phyloP scores from a whole-genome alignment of 108 stramenopile genomes.

The Licmophora abbreviata region DNA sequence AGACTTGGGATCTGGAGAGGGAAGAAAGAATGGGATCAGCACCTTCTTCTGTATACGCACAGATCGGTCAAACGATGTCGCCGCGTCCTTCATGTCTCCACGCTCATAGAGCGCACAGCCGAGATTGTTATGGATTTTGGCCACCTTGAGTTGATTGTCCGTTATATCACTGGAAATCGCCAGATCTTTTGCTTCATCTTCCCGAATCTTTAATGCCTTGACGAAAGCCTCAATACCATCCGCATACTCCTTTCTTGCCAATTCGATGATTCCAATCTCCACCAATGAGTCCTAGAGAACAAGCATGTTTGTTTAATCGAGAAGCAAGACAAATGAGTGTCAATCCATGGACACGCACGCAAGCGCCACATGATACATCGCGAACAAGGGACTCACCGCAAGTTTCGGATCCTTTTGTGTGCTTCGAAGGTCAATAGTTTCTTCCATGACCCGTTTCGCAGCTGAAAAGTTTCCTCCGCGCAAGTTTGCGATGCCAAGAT shows the following conservation, averaged over 20 bases:
- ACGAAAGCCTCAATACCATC: constrained; percentile 36
- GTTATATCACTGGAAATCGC: constrained; percentile 8
- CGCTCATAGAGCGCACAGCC: constrained; percentile 56
- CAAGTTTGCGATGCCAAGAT: constrained; percentile 53
- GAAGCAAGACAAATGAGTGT: not conserved
- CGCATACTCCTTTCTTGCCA: constrained; percentile 47
- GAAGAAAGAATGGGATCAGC: constrained; percentile 21
- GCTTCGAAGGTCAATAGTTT: constrained; percentile 52
- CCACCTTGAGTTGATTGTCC: constrained; percentile 39
- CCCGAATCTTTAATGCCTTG: constrained; percentile 36
- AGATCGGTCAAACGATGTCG: constrained; percentile 30
- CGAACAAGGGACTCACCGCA: constrained; percentile 34
- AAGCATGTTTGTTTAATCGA: not conserved
- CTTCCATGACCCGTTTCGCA: constrained; percentile 58
- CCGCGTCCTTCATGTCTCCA: constrained; percentile 31
- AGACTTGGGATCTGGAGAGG: constrained; percentile 15
- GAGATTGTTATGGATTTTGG: constrained; percentile 58
- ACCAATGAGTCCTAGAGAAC: constrained; percentile 39
- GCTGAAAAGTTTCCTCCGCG: constrained; percentile 42
- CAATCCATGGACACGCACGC: constrained; percentile 4
- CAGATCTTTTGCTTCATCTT: constrained; percentile 26
- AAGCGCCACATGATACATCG: not conserved
- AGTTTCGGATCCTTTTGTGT: constrained; percentile 39
- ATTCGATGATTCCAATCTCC: constrained; percentile 53
- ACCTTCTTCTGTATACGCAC: constrained; percentile 35